Percentiles rank a stretch among this genome's conserved stretches.
These are phyloP conservation scores for Pseudogymnoascus sp. DNA, from an alignment of 2,329 filamentous ascomycete species.

Conservation along the genomic window DNA sequence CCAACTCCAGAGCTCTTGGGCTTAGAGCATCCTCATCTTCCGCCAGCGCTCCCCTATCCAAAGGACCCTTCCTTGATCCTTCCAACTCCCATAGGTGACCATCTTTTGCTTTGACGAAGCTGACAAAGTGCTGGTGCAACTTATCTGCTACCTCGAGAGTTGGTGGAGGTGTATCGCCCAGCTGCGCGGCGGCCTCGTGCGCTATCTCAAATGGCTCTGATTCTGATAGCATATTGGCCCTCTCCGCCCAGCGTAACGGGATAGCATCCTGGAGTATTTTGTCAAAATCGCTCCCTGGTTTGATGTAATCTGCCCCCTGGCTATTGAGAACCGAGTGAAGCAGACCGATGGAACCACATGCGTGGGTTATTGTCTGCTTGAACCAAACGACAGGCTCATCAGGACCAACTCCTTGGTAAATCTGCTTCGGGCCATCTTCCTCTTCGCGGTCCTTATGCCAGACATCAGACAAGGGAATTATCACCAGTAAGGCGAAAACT, in stretches of 20 bases:
- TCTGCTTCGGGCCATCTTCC: constrained; percentile 57
- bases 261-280: constrained; percentile 59
- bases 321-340: constrained; percentile 79
- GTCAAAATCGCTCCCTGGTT: constrained; percentile 36
- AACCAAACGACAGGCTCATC: constrained; percentile 83
- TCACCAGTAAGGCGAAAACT: constrained; percentile 78
- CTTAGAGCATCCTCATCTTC: constrained; percentile 64
- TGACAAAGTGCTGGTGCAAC: constrained; percentile 93
- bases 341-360: constrained; percentile 83
- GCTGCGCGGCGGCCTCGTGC: constrained; percentile 66
- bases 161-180: constrained; percentile 74
- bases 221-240: constrained; percentile 69
- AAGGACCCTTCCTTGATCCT: constrained; percentile 56
- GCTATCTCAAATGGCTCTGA: constrained; percentile 69
- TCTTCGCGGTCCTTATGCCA: constrained; percentile 69
- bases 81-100: constrained; percentile 64
- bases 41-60: constrained; percentile 47
- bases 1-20: constrained; percentile 63
- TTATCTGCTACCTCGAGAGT: constrained; percentile 54
- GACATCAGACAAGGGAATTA: constrained; percentile 73
- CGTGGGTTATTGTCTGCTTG: constrained; percentile 88
- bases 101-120: constrained; percentile 71
- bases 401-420: constrained; percentile 61
- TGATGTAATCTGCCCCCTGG: constrained; percentile 39
- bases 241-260: constrained; percentile 53